Evolutionary conservation across 1,284 basidiomycete genomes (phyloP).

Genomic region (Cryptococcus sp.): DNA sequence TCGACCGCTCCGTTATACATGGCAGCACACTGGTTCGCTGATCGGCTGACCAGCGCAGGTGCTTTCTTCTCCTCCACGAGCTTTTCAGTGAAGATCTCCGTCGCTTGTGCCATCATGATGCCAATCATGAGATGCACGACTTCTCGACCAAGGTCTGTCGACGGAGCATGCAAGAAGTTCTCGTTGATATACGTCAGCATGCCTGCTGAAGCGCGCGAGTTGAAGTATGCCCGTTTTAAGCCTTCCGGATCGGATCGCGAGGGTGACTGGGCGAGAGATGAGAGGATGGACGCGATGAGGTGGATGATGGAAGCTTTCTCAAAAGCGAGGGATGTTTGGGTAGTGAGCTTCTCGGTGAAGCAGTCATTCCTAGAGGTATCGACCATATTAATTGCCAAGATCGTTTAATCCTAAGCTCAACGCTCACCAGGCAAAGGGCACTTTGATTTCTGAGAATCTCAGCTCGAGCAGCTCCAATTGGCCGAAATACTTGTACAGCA

Average conservation of each 20-base stretch:
- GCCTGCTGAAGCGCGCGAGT: slow-evolving; percentile 87
- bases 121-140: slow-evolving; percentile 90
- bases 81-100: slow-evolving; percentile 95
- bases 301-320: slow-evolving; percentile 98
- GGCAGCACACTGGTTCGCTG: slow-evolving; percentile 77
- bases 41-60: slow-evolving; percentile 74
- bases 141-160: slow-evolving; percentile 92
- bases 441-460: slow-evolving; percentile 92
- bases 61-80: slow-evolving; percentile 87
- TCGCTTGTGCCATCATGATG: slow-evolving; percentile 87
- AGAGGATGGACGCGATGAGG: slow-evolving; percentile 92
- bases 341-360: slow-evolving; percentile 89
- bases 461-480: slow-evolving; percentile 97
- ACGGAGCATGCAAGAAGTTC: slow-evolving; percentile 97
- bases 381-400: not conserved
- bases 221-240: slow-evolving; percentile 91
- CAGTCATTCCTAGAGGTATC: slow-evolving; percentile 72
- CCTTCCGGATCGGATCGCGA: slow-evolving; percentile 74
- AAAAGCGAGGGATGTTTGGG: slow-evolving; percentile 93
- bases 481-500: slow-evolving; percentile 99
- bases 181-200: slow-evolving; percentile 99
- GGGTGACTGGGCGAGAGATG: slow-evolving; percentile 77
- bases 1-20: slow-evolving; percentile 80
- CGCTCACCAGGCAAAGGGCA: slow-evolving; percentile 83
- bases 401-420: not conserved